These are phyloP conservation scores for Aureobasidium sp. DNA, from an alignment of 2,329 filamentous ascomycete species.

Conservation along the genomic window DNA sequence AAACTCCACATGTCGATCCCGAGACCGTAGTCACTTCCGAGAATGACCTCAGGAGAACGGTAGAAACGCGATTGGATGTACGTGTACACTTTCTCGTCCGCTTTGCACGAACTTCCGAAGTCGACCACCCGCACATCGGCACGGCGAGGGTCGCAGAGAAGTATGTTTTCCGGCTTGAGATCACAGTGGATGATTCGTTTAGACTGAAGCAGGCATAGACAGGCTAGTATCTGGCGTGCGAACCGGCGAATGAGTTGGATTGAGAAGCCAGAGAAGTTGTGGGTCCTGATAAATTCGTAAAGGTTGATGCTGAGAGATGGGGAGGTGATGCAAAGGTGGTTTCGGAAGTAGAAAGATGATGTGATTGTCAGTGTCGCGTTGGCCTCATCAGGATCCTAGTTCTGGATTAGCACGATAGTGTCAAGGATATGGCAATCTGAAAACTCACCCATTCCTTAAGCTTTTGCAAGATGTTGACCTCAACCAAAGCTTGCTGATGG, in stretches of 20 bases:
- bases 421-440: no score
- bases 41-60: conserved; percentile 91
- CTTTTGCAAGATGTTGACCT: conserved; percentile 96
- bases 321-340: conserved; percentile 95
- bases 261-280: conserved; percentile 91
- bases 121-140: conserved; percentile 98
- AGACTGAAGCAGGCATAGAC: conserved; percentile 73
- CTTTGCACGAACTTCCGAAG: conserved; percentile 95
- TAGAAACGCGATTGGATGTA: conserved; percentile 99
- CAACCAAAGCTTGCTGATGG: conserved; percentile 95
- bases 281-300: conserved; percentile 97
- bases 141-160: conserved; percentile 88
- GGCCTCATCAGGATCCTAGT: conserved; percentile 79
- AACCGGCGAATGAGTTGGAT: conserved; percentile 88
- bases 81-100: conserved; percentile 98
- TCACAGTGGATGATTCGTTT: conserved; percentile 98
- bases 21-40: conserved; percentile 96
- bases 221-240: conserved; percentile 89
- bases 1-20: conserved; percentile 99
- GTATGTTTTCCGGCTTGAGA: conserved; percentile 93
- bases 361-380: conserved; percentile 98
- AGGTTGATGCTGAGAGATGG: conserved; percentile 97
- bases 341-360: conserved; percentile 97
- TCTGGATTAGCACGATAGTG: conserved; percentile 11
- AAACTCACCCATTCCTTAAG: conserved; percentile 87